Evolutionary conservation across 352 stramenopile genomes (phyloP).

Genomic region (Halophytophthora batemanensis): DNA sequence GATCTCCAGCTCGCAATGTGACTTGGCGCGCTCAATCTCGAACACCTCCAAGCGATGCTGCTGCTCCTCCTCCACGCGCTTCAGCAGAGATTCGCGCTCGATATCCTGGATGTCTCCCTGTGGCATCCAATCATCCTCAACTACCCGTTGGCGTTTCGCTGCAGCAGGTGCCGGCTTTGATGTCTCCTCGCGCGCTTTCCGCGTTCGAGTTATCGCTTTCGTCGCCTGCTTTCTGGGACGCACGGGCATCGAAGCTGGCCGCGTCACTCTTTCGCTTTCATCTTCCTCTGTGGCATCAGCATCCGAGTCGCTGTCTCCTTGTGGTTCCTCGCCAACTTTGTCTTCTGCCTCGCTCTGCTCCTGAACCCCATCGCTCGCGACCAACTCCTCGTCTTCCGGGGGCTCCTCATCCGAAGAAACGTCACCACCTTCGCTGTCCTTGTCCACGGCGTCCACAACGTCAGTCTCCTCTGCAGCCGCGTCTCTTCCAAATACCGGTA

Average conservation of each 20-base stretch:
- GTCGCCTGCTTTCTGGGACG: slow-evolving; percentile 11
- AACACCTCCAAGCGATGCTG: slow-evolving; percentile 39
- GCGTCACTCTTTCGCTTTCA: background rate
- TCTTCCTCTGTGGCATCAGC: slow-evolving; percentile 5
- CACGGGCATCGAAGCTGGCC: too few relatives aligned
- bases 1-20: slow-evolving; percentile 37
- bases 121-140: background rate
- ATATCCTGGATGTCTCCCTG: slow-evolving; percentile 7
- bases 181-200: background rate
- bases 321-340: slow-evolving; percentile 7
- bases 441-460: slow-evolving; percentile 10
- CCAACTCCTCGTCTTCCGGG: slow-evolving; percentile 9
- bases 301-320: slow-evolving; percentile 4
- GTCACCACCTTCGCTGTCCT: slow-evolving; percentile 10
- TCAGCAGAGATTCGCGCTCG: slow-evolving; percentile 19
- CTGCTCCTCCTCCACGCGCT: slow-evolving; percentile 26
- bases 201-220: background rate
- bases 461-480: slow-evolving; percentile 3
- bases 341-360: slow-evolving; percentile 9
- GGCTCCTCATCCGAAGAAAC: slow-evolving; percentile 11
- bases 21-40: slow-evolving; percentile 41
- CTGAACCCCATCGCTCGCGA: slow-evolving; percentile 4
- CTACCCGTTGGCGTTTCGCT: slow-evolving; percentile 11
- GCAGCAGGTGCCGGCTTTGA: background rate
- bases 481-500: slow-evolving; percentile 14